Base-by-base conservation (phyloP, 768 basidiomycete genomes). In the Baorangia bicolor region DNA sequence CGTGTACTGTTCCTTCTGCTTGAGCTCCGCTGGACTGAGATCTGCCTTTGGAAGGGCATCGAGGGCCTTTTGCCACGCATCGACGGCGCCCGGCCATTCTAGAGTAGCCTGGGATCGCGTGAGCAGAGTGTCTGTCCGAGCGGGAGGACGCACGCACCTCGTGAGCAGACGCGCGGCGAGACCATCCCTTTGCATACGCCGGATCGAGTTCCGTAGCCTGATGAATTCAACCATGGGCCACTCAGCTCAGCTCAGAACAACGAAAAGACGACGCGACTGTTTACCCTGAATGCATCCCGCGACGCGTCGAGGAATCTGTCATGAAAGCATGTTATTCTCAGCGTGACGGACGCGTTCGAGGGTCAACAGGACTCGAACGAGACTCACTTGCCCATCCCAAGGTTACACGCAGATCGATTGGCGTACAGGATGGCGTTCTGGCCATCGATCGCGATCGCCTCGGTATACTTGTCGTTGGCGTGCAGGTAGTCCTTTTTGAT, bases 401-500 rank as follows among this genome's bases (percentile, higher is more conserved):
- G 49, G 6, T 30, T 27, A 5, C 56, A 49, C 7, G 37, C 37
- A 20, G 41, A 58, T 7, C 47, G 37, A 13, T 49, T 56, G 12
- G 48, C 42, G 9, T 49, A 46, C 44, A 56, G 9, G 16, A 50
- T 38, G 12, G 42, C 48, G 3, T 40, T 58, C 35, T 21, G 25
- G 21, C 14, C 49, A 37, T 51, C 49, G 39, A 51, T 21, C 38
- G 38, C 49, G 37, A 47, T 50, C n/a, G 49, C 57, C 14, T 43
- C 39, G n/a, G 39, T 33, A 33, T 58, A 45, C 54, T 34, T 49
- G 12, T 49, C 53, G 25, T 49, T 13, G 3, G 57, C 53, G 14
- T 6, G n/a, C 2, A 9, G 35, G 38, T 44, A 38, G 6, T 34
- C 34, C 30, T 48, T 55, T 27, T 43, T 33, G 6, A 18, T 20